Evolutionary conservation across 2,329 filamentous ascomycete species (phyloP).

Genomic region (Lojkania enalia): DNA sequence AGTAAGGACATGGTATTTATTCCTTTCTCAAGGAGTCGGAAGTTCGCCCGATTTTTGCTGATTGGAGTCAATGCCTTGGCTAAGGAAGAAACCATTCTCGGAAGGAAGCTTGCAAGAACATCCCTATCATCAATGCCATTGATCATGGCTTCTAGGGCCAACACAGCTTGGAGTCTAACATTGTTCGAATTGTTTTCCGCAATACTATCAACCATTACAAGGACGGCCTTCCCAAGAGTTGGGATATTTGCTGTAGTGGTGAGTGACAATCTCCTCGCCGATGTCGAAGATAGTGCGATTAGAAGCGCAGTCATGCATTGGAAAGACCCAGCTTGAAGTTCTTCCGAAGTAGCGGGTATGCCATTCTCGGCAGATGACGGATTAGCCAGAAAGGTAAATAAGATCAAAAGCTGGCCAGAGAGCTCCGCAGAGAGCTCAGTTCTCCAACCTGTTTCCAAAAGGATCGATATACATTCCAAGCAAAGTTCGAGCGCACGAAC

Average conservation of each 20-base stretch:
- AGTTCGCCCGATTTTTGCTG: conserved; percentile 61
- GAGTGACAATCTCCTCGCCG: conserved; percentile 55
- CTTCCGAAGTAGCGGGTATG: conserved; percentile 63
- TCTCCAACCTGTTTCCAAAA: conserved; percentile 81
- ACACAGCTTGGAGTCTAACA: conserved; percentile 72
- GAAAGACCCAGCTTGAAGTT: conserved; percentile 73
- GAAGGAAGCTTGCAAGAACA: conserved; percentile 82
- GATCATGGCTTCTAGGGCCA: conserved; percentile 65
- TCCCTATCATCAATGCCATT: conserved; percentile 68
- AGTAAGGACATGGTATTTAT: conserved; percentile 60
- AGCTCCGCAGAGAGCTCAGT: conserved; percentile 70
- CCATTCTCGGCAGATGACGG: conserved; percentile 61
- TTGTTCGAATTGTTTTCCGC: conserved; percentile 64
- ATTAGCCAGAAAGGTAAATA: conserved; percentile 80
- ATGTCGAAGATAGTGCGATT: conserved; percentile 56
- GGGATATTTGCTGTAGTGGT: conserved; percentile 66
- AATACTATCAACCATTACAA: conserved; percentile 76
- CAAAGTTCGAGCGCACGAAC: conserved; percentile 74
- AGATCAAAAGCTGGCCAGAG: conserved; percentile 80
- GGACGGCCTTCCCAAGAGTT: conserved; percentile 78
- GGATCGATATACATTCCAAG: conserved; percentile 71
- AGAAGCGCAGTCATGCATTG: conserved; percentile 70
- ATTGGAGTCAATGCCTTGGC: conserved; percentile 74
- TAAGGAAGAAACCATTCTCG: conserved; percentile 81
- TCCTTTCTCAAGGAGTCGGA: conserved; percentile 65